phyloP scores from a whole-genome alignment of 345 rosid species.

The Citrus trifoliata region DNA sequence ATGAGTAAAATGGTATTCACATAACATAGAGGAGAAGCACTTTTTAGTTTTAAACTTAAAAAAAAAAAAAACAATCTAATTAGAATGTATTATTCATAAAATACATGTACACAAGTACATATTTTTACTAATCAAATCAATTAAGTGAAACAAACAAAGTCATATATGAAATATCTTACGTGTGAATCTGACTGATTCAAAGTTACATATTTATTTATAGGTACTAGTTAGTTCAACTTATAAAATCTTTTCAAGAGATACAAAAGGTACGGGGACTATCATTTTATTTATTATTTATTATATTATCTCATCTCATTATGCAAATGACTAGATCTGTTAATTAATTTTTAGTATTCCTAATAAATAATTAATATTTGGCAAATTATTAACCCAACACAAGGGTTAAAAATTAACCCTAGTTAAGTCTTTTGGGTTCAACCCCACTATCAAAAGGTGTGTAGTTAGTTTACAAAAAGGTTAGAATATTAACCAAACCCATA shows the following conservation, averaged over 20 bases:
- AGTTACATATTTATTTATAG: too few species aligned
- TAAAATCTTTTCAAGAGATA: too few species aligned
- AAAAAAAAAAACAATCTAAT: background rate
- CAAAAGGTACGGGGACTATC: too few species aligned
- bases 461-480: background rate
- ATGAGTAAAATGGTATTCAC: background rate
- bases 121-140: background rate
- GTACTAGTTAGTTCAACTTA: too few species aligned
- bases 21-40: background rate
- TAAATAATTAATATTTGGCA: background rate
- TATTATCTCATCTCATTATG: background rate
- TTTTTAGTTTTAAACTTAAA: background rate
- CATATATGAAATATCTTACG: background rate
- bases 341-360: background rate
- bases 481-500: slow-evolving; percentile 16
- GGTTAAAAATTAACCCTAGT: slow-evolving; percentile 34
- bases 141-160: background rate
- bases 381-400: background rate
- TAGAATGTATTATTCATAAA: background rate
- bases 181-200: too few species aligned
- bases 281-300: background rate
- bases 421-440: background rate
- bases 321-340: background rate
- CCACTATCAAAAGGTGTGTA: slow-evolving; percentile 16
- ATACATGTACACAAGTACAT: background rate